Evolutionary conservation across 1,139 yeast genomes (phyloP), one percentile per base, ranked within the genome.

Genomic region (Pichia sp.): DNA sequence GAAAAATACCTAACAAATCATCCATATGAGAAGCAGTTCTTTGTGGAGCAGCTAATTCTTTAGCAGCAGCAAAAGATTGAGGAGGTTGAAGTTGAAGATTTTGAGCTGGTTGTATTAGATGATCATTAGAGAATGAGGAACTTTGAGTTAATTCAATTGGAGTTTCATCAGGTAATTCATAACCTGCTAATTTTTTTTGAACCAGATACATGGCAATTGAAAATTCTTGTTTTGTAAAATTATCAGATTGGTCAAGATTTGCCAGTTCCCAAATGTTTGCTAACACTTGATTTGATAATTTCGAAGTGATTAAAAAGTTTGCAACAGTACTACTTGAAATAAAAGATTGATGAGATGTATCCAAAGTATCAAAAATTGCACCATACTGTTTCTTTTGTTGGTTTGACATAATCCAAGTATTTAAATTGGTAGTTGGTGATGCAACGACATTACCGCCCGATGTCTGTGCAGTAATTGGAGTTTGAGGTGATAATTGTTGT

Each of bases 201-300:
- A 91, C 93, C 53, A 91, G 73, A 59, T 82, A 91, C 83, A 91
- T 83, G 13, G 98, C 97, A 57, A 91, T 83, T 2, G 94, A 79
- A 62, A 93, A 91, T 61, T 91, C 98, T 48, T 76, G 68, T 56
- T 75, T 80, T 31, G 86, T 73, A 56, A 93, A 86, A 38, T 74
- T 74, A 27, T 96, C 97, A 34, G 88, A 78, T 61, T 88, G 87
- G 53, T 86, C 85, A 47, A 88, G 74, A 61, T 93, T 97, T 6
- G 97, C 79, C 55, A 91, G 70, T 61, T 91, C 97, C 99, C 99
- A 93, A 33, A 93, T 79, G 24, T 78, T 69, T 1, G 98, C 98
- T 51, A 93, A 71, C 29, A 78, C 80, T 44, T 86, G 93, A 56
- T 89, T 96, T 35, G 80, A 72, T 46, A 93, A 73, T 49, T 86